Conservation (phyloP, 345 rosid species). For the sweet orange (Citrus sinensis) region DNA sequence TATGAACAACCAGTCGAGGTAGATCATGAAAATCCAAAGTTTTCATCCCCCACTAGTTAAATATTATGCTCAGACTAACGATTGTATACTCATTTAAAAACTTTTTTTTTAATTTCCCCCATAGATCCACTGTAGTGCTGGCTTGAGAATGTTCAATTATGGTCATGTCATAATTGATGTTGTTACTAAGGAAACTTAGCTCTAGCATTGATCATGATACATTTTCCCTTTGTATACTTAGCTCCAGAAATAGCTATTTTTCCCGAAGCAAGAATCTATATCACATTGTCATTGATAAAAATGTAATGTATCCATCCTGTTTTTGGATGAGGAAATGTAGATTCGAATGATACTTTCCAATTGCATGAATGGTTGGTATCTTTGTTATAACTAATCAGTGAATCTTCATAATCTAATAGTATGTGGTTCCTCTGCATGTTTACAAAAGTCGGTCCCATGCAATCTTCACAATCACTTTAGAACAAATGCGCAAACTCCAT, state of each 20-base stretch:
- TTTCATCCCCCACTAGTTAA: background rate
- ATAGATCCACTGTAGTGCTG: background rate
- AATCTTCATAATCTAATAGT: constrained; percentile 26
- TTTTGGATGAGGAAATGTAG: background rate
- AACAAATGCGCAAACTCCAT: constrained; percentile 61
- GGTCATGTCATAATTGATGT: background rate
- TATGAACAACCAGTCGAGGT: constrained; percentile 88
- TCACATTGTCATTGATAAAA: constrained; percentile 5
- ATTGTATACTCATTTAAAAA: background rate
- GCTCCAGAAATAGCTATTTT: background rate
- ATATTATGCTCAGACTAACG: background rate
- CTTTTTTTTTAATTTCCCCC: background rate
- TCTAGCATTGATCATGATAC: background rate
- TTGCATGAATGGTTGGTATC: constrained; percentile 7
- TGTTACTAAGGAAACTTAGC: background rate
- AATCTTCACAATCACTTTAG: constrained; percentile 86
- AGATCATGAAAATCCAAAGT: constrained; percentile 11
- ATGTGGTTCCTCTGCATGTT: constrained; percentile 31
- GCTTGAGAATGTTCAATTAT: background rate
- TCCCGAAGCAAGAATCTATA: background rate
- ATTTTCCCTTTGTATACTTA: background rate
- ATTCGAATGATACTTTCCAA: constrained; percentile 5
- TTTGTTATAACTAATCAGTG: background rate
- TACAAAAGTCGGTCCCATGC: constrained; percentile 82
- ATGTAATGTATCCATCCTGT: background rate